Percentiles rank a stretch among this genome's conserved stretches.
phyloP scores from a whole-genome alignment of 768 basidiomycete species.

The Steccherinum ochraceum region DNA sequence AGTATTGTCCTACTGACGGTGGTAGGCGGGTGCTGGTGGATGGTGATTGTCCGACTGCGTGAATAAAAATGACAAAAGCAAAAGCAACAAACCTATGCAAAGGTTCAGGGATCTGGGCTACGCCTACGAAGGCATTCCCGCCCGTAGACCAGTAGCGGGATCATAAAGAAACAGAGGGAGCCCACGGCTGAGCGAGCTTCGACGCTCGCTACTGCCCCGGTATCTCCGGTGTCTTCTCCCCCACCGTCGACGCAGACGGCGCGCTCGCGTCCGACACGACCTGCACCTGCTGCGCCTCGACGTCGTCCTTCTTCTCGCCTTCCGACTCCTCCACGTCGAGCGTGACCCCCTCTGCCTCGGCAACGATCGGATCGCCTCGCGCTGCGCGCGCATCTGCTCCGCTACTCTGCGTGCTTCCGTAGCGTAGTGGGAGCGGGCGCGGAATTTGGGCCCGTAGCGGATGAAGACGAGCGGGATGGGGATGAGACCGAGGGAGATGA shows the following conservation, averaged over 20 bases:
- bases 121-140: neutral
- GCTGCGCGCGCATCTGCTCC: conserved; percentile 7
- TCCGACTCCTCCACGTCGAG: neutral
- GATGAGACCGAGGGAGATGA: conserved; percentile 14
- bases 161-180: neutral
- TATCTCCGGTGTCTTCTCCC: neutral
- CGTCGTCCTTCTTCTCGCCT: neutral
- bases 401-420: conserved; percentile 11
- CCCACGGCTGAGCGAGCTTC: neutral
- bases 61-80: no score
- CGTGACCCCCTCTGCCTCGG: neutral
- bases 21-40: no score
- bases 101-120: neutral
- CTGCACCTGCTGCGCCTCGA: neutral
- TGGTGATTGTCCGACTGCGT: no score
- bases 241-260: no score
- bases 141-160: no score
- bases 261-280: no score
- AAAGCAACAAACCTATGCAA: no score
- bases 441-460: conserved; percentile 16
- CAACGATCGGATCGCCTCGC: neutral
- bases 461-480: conserved; percentile 20
- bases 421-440: conserved; percentile 16
- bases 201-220: neutral
- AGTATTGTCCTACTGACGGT: no score